These are phyloP conservation scores for Lentithecium fluviatile DNA, from an alignment of 495 filamentous ascomycete species.

Conservation along the genomic window DNA sequence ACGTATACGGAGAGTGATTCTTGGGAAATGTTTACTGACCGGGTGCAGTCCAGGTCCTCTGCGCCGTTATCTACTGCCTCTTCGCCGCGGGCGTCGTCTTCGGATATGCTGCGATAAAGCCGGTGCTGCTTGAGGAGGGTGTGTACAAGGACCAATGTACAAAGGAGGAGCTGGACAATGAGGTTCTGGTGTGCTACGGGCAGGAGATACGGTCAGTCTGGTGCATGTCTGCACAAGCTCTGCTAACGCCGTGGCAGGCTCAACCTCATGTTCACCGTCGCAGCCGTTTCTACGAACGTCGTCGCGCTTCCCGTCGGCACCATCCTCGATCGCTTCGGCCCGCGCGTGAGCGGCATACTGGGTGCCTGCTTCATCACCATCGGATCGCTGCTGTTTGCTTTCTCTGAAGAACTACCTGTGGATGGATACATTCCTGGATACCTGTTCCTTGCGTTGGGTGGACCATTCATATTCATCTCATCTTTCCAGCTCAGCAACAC, in stretches of 20 bases:
- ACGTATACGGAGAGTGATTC: slow-evolving; percentile 12
- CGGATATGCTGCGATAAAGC: slow-evolving; percentile 81
- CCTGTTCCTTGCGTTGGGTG: slow-evolving; percentile 77
- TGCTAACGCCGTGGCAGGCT: slow-evolving; percentile 43
- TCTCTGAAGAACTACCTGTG: slow-evolving; percentile 61
- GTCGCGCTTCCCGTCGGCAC: slow-evolving; percentile 81
- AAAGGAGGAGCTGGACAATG: slow-evolving; percentile 55
- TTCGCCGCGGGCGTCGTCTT: slow-evolving; percentile 79
- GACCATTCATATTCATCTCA: slow-evolving; percentile 86
- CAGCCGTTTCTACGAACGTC: slow-evolving; percentile 83
- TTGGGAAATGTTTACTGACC: neutral
- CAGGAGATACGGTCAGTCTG: slow-evolving; percentile 67
- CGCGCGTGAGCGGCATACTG: slow-evolving; percentile 70
- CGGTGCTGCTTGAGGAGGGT: slow-evolving; percentile 71
- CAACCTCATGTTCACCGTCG: slow-evolving; percentile 92
- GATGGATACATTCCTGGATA: slow-evolving; percentile 80
- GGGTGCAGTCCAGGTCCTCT: slow-evolving; percentile 56
- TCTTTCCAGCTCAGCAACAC: slow-evolving; percentile 92
- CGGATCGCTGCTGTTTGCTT: slow-evolving; percentile 70
- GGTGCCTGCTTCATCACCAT: slow-evolving; percentile 66
- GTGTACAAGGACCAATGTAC: slow-evolving; percentile 68
- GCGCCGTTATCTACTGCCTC: slow-evolving; percentile 77
- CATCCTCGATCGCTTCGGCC: slow-evolving; percentile 80
- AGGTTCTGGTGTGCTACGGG: slow-evolving; percentile 63
- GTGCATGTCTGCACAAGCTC: neutral